Percentiles rank a stretch among this genome's conserved stretches.
These are phyloP conservation scores for Jamesozyma hellenica DNA, from an alignment of 805 yeast species.

Conservation along the genomic window DNA sequence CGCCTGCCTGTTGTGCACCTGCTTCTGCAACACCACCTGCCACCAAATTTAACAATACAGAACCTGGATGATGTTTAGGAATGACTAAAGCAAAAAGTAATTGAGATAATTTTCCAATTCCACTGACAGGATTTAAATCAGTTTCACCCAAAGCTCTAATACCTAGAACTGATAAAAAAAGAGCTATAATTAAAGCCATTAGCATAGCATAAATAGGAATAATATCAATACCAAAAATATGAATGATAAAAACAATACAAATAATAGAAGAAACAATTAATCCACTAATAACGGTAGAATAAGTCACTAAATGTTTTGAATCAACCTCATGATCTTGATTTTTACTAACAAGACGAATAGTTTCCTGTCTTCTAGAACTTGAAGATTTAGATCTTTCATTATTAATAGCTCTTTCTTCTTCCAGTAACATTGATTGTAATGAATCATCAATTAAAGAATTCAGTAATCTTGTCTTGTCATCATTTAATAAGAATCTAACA, in stretches of 20 bases:
- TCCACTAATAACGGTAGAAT: conserved; percentile 45
- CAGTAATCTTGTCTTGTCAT: conserved; percentile 18
- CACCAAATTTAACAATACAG: conserved; percentile 72
- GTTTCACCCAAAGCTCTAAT: conserved; percentile 95
- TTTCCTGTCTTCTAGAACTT: conserved; percentile 12
- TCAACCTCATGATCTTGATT: conserved; percentile 33
- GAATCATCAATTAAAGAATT: conserved; percentile 23
- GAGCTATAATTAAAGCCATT: conserved; percentile 62
- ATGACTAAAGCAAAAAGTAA: conserved; percentile 73
- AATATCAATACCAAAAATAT: conserved; percentile 53
- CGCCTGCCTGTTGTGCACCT: conserved; percentile 98
- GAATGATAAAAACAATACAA: conserved; percentile 54
- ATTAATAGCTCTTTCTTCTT: conserved; percentile 26
- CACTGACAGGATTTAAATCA: conserved; percentile 92
- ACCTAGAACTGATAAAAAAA: conserved; percentile 73
- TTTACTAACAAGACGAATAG: conserved; percentile 24
- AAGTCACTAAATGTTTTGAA: conserved; percentile 40
- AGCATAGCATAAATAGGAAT: conserved; percentile 64
- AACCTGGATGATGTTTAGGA: conserved; percentile 66
- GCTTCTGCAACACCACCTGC: conserved; percentile 98
- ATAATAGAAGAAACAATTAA: conserved; percentile 52
- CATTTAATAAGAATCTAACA: conserved; percentile 16
- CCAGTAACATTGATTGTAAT: conserved; percentile 25
- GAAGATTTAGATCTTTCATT: conserved; percentile 5
- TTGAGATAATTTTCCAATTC: conserved; percentile 91